Evolutionary conservation across 2,329 filamentous ascomycete genomes (phyloP).

Genomic region (Hypoxylon sp.): DNA sequence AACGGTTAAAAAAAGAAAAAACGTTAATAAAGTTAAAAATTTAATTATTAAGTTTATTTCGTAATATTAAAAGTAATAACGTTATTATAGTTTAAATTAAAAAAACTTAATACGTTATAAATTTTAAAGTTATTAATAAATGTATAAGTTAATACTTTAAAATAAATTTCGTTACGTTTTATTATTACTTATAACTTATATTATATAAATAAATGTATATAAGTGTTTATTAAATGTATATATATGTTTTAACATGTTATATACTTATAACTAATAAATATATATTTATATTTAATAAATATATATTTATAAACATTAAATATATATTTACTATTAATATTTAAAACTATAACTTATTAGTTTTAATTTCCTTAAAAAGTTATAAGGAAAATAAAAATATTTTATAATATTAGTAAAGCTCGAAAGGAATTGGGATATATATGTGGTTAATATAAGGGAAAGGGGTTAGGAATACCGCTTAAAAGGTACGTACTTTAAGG

Average conservation of each 20-base stretch:
- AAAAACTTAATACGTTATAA: conserved; percentile 35
- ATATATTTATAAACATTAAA: neutral
- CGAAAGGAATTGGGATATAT: neutral
- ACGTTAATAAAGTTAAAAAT: conserved; percentile 11
- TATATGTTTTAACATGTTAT: neutral
- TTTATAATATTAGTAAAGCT: neutral
- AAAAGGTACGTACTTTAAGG: neutral
- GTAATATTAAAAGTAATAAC: conserved; percentile 10
- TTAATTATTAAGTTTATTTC: conserved; percentile 2
- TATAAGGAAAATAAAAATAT: neutral
- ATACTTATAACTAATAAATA: neutral
- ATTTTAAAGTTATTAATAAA: conserved; percentile 14
- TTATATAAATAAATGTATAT: neutral
- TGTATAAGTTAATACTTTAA: neutral
- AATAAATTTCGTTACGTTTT: neutral
- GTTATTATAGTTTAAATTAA: conserved; percentile 13
- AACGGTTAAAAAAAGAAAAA: neutral
- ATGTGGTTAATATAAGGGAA: neutral
- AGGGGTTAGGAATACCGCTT: neutral
- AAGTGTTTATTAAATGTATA: neutral
- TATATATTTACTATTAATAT: neutral
- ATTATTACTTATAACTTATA: neutral
- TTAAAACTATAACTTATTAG: neutral
- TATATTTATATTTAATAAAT: neutral
- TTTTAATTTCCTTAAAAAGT: neutral